Percentiles rank a stretch among this genome's conserved stretches.
Evolutionary conservation across 164 flowering plant species (phyloP).

Genomic region (Amborella trichopoda): DNA sequence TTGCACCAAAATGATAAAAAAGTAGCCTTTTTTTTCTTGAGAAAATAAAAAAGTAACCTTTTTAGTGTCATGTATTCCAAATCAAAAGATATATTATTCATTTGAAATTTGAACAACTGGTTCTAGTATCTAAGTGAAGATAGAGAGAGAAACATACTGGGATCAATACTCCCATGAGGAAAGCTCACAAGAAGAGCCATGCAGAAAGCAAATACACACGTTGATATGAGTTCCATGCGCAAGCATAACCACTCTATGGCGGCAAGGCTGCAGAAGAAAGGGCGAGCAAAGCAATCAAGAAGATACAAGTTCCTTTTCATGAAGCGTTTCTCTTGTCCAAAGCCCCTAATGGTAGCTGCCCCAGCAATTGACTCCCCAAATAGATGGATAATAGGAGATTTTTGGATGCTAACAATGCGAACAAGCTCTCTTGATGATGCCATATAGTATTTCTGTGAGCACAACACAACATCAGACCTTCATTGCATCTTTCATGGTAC

Average conservation of each 20-base stretch:
- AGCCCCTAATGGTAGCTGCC: conserved; percentile 94
- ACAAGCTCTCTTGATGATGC: conserved; percentile 96
- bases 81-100: no score
- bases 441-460: conserved; percentile 98
- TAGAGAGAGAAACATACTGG: conserved; percentile 45
- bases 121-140: no score
- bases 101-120: no score
- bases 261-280: conserved; percentile 90
- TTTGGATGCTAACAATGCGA: conserved; percentile 93
- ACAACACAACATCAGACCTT: conserved; percentile 3
- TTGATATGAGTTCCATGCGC: conserved; percentile 96
- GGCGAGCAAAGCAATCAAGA: conserved; percentile 95
- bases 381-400: conserved; percentile 88
- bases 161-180: conserved; percentile 91
- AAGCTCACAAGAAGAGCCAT: conserved; percentile 92
- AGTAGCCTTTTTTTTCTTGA: neutral
- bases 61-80: no score
- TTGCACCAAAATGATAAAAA: neutral
- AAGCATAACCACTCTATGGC: conserved; percentile 99
- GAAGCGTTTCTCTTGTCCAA: conserved; percentile 93
- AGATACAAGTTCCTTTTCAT: conserved; percentile 93
- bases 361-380: conserved; percentile 99
- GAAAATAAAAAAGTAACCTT: neutral
- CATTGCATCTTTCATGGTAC: no score
- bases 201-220: conserved; percentile 93